Conservation (phyloP, 192 early-diverging fungal genomes). For the Allomyces javanicus region DNA sequence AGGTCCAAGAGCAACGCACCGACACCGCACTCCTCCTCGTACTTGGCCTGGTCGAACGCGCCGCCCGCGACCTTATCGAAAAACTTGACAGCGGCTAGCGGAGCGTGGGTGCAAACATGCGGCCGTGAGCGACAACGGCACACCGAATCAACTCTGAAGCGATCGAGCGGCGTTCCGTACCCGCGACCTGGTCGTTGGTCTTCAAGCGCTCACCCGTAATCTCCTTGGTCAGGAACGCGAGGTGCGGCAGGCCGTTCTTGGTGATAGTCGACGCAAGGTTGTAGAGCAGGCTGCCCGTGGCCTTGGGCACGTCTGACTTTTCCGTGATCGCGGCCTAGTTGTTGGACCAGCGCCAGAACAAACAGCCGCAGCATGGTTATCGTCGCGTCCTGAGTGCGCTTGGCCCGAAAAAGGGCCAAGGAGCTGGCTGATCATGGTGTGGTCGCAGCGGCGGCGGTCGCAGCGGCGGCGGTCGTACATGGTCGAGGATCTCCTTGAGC, state of each 20-base stretch:
- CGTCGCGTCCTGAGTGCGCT: no score
- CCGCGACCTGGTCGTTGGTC: conserved; percentile 66
- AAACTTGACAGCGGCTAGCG: conserved; percentile 80
- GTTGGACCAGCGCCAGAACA: no score
- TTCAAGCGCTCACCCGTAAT: conserved; percentile 46
- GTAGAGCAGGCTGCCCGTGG: conserved; percentile 60
- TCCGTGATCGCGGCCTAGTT: no score
- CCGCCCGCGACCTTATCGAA: conserved; percentile 29
- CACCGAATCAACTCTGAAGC: not conserved
- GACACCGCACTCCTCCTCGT: conserved; percentile 80
- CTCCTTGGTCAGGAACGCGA: conserved; percentile 61
- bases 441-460: no score
- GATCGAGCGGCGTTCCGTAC: conserved; percentile 13
- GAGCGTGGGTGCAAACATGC: not conserved
- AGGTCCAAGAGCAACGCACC: conserved; percentile 26
- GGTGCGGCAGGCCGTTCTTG: conserved; percentile 48
- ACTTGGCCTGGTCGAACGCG: conserved; percentile 41
- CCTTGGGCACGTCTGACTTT: conserved; percentile 13
- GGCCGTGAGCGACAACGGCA: not conserved
- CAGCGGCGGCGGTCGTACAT: not conserved
- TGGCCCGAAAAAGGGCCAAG: no score
- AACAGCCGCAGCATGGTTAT: no score
- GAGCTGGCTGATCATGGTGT: no score
- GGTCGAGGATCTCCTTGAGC: conserved; percentile 19
- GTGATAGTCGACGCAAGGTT: conserved; percentile 69